Percentiles rank a stretch among this genome's conserved stretches.
phyloP scores from a whole-genome alignment of 768 basidiomycete species.

The Leucosporidium yakuticum region DNA sequence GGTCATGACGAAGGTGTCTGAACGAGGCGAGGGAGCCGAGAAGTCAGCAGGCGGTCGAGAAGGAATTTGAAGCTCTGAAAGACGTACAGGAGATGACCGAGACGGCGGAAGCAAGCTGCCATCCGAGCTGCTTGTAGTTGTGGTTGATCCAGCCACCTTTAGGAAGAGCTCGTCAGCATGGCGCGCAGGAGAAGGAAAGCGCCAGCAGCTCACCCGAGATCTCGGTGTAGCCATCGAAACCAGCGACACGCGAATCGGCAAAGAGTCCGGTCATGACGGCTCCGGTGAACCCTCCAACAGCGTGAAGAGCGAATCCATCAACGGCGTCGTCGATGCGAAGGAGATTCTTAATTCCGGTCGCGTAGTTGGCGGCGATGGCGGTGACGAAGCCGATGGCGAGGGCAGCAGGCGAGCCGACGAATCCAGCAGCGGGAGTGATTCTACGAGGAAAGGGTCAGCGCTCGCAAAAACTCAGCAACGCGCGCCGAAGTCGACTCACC shows the following conservation, averaged over 20 bases:
- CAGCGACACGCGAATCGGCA: conserved; percentile 59
- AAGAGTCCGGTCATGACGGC: conserved; percentile 66
- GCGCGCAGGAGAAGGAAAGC: no score
- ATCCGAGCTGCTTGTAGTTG: conserved; percentile 68
- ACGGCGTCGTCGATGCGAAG: conserved; percentile 65
- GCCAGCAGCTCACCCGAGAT: conserved; percentile 44
- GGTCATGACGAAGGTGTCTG: not conserved
- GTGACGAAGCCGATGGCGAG: conserved; percentile 68
- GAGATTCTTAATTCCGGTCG: conserved; percentile 52
- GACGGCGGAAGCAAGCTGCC: conserved; percentile 62
- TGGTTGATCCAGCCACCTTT: conserved; percentile 56
- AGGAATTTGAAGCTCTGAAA: conserved; percentile 31
- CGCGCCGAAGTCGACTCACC: not conserved
- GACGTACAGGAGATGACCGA: conserved; percentile 53
- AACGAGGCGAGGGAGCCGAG: no score
- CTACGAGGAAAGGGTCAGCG: not conserved
- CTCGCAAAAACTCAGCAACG: not conserved
- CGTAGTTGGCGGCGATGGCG: conserved; percentile 64
- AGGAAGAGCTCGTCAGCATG: conserved; percentile 28
- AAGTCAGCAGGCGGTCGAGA: not conserved
- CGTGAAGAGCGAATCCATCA: conserved; percentile 89
- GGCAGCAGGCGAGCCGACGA: conserved; percentile 66
- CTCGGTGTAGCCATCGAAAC: conserved; percentile 57
- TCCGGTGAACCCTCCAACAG: conserved; percentile 42
- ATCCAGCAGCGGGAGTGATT: conserved; percentile 61